Evolutionary conservation across 2,329 filamentous ascomycete genomes (phyloP).

Genomic region (Hymenoscyphus linearis): DNA sequence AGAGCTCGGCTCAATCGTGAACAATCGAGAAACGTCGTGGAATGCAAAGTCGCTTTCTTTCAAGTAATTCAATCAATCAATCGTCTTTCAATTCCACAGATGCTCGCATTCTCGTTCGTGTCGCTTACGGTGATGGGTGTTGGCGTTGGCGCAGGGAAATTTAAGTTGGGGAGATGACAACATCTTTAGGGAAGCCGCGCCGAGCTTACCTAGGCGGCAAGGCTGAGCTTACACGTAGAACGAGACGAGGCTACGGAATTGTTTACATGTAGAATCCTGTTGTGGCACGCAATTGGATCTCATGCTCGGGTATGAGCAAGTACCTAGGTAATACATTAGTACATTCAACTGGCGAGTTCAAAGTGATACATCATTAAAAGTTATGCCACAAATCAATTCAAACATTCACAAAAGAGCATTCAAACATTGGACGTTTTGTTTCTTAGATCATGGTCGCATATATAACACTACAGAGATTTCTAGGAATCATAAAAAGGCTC

Average conservation of each 20-base stretch:
- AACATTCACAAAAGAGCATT: background rate
- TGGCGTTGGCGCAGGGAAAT: background rate
- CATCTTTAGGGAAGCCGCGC: background rate
- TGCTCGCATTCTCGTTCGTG: constrained; percentile 7
- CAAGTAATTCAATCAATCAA: too few species aligned
- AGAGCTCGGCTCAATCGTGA: background rate
- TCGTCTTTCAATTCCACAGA: background rate
- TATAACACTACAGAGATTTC: constrained; percentile 9
- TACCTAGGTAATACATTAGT: too few species aligned
- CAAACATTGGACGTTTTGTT: background rate
- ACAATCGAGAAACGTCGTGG: too few species aligned
- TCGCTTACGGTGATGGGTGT: too few species aligned
- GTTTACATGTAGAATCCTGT: too few species aligned
- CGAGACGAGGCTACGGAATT: background rate
- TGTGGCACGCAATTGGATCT: too few species aligned
- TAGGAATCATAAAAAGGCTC: constrained; percentile 1
- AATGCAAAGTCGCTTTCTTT: too few species aligned
- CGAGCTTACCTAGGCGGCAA: background rate
- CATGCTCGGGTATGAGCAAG: too few species aligned
- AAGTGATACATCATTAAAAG: background rate
- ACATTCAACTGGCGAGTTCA: too few species aligned
- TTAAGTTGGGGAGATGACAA: background rate
- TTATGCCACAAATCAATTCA: background rate
- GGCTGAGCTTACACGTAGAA: background rate
- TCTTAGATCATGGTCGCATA: constrained; percentile 10